These are phyloP conservation scores for Rhynchosporium graminicola DNA, from an alignment of 2,329 filamentous ascomycete genomes.

Conservation along the genomic window DNA sequence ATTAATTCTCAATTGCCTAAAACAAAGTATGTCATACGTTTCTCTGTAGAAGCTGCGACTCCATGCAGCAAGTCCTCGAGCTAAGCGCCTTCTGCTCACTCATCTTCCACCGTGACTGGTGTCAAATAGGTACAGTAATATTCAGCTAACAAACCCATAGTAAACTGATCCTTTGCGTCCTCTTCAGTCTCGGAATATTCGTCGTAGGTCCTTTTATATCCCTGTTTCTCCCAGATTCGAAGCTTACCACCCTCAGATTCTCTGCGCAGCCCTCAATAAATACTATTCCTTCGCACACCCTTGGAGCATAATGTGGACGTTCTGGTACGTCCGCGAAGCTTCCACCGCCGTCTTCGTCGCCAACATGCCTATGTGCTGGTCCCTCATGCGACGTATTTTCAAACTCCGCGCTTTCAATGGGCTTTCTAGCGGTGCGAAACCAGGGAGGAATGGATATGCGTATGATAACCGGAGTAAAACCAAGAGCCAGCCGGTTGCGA, in stretches of 20 bases:
- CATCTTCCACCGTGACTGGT: not conserved
- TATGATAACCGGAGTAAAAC: too few species aligned
- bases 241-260: not conserved
- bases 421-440: constrained; percentile 18
- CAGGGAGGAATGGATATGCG: too few species aligned
- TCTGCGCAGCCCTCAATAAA: too few species aligned
- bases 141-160: constrained; percentile 46
- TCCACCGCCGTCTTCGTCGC: constrained; percentile 54
- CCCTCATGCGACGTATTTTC: constrained; percentile 49
- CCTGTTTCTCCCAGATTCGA: not conserved
- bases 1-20: constrained; percentile 47
- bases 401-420: constrained; percentile 34
- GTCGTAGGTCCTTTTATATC: constrained; percentile 43
- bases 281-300: constrained; percentile 45
- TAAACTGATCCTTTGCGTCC: constrained; percentile 52
- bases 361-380: constrained; percentile 56
- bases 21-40: constrained; percentile 29
- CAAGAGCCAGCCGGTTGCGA: constrained; percentile 16
- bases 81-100: not conserved
- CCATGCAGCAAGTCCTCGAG: not conserved
- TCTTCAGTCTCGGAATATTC: constrained; percentile 50
- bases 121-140: not conserved
- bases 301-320: constrained; percentile 40
- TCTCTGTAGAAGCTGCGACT: constrained; percentile 5
- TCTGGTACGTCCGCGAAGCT: constrained; percentile 57